phyloP scores from a whole-genome alignment of 192 early-diverging fungal genomes.

The Gigaspora rosea region DNA sequence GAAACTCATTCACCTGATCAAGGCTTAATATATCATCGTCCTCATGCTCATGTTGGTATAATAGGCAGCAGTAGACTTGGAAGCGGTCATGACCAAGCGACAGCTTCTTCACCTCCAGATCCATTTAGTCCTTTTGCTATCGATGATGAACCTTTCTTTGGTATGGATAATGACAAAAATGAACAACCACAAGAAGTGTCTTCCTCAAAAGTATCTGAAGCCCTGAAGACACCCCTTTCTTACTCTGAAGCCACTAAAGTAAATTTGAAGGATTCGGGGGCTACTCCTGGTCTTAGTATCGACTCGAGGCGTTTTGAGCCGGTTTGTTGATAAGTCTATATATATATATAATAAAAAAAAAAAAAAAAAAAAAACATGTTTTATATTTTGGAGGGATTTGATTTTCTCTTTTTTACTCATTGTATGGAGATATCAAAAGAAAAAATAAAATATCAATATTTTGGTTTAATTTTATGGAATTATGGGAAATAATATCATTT shows the following conservation, averaged over 20 bases:
- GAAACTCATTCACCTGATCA: not conserved
- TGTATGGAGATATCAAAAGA: slow-evolving; percentile 7
- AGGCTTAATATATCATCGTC: not conserved
- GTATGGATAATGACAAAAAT: slow-evolving; percentile 30
- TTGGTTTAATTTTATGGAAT: not conserved
- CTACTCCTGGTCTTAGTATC: slow-evolving; percentile 31
- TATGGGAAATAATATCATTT: slow-evolving; percentile 17
- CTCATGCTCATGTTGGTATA: not conserved
- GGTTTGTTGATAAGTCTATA: slow-evolving; percentile 30
- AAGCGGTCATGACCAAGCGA: not conserved
- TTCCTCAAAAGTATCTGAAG: slow-evolving; percentile 6
- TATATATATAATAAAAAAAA: slow-evolving; percentile 3
- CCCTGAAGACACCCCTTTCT: slow-evolving; percentile 23
- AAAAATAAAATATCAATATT: slow-evolving; percentile 10
- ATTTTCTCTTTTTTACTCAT: slow-evolving; percentile 18
- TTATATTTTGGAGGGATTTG: not conserved
- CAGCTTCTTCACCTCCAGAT: not conserved
- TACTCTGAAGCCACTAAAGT: slow-evolving; percentile 34
- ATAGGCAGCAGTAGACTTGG: slow-evolving; percentile 4
- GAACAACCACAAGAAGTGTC: not conserved
- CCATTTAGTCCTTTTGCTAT: slow-evolving; percentile 26
- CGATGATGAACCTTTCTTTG: slow-evolving; percentile 12
- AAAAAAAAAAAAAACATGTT: no score
- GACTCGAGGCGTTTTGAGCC: slow-evolving; percentile 35
- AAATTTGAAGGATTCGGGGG: slow-evolving; percentile 33